phyloP scores from a whole-genome alignment of 345 rosid genomes.

The Cardamine chenopodiifolia region DNA sequence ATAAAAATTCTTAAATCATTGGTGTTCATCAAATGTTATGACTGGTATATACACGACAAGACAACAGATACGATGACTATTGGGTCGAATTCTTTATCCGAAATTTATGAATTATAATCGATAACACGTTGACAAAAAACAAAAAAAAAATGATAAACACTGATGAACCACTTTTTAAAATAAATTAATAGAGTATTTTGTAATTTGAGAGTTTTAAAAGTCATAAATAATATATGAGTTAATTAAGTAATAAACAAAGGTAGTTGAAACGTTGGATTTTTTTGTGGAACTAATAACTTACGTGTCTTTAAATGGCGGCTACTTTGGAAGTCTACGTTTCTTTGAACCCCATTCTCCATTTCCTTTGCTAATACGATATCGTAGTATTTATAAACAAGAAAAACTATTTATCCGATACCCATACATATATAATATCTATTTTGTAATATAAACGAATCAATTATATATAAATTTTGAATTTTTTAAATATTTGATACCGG shows the following conservation, averaged over 20 bases:
- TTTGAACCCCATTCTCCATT: slow-evolving; percentile 9
- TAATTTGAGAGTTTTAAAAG: slow-evolving; percentile 11
- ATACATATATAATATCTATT: neutral
- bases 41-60: slow-evolving; percentile 15
- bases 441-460: neutral
- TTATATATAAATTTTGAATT: neutral
- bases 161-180: slow-evolving; percentile 13
- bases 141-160: neutral
- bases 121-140: slow-evolving; percentile 23
- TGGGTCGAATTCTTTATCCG: neutral
- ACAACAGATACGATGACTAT: slow-evolving; percentile 31
- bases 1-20: slow-evolving; percentile 1
- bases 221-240: slow-evolving; percentile 12
- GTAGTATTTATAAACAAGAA: neutral
- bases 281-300: slow-evolving; percentile 21
- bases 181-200: slow-evolving; percentile 9
- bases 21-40: slow-evolving; percentile 20
- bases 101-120: slow-evolving; percentile 4
- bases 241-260: slow-evolving; percentile 9
- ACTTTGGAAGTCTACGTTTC: slow-evolving; percentile 32
- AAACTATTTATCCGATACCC: neutral
- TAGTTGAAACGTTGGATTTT: slow-evolving; percentile 33
- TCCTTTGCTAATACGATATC: neutral
- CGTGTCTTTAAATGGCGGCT: slow-evolving; percentile 39
- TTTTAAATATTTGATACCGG: neutral